These are phyloP conservation scores for Luffa aegyptiaca DNA, from an alignment of 306 rosid genomes.

Conservation along the genomic window DNA sequence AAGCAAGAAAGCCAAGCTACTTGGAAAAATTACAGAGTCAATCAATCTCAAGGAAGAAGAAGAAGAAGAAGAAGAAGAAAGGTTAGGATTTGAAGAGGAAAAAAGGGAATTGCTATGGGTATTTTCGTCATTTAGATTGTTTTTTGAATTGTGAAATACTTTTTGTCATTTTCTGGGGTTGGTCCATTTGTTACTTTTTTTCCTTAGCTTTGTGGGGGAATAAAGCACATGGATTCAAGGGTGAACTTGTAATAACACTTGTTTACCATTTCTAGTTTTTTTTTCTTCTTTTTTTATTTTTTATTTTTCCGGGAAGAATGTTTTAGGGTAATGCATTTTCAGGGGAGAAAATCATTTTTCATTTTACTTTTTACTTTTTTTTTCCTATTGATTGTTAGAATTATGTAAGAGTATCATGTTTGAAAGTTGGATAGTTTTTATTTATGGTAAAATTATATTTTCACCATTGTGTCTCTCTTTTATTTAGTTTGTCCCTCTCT, in stretches of 20 bases:
- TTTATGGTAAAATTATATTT: neutral
- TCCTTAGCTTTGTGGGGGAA: constrained; percentile 31
- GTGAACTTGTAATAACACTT: constrained; percentile 34
- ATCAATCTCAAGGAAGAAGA: constrained; percentile 16
- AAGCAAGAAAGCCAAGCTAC: constrained; percentile 11
- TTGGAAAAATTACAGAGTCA: constrained; percentile 16
- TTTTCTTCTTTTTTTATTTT: neutral
- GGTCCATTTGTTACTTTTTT: constrained; percentile 25
- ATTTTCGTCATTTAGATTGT: constrained; percentile 20
- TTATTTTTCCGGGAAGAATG: neutral
- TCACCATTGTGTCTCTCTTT: neutral
- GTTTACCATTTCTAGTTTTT: constrained; percentile 2
- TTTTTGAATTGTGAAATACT: constrained; percentile 44
- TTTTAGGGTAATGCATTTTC: neutral
- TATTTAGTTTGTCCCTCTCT: too few relatives aligned
- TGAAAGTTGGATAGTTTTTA: neutral
- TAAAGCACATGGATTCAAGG: constrained; percentile 35
- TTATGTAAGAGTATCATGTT: neutral
- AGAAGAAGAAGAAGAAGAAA: constrained; percentile 29
- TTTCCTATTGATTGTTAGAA: neutral
- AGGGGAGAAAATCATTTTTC: neutral
- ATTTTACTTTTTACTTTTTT: neutral
- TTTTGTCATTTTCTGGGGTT: constrained; percentile 27
- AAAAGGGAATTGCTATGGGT: neutral
- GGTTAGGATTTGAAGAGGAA: constrained; percentile 33